A percentile compares a stretch with the other conserved stretches of the same genome.
phyloP scores from a whole-genome alignment of 257 asterid species.

The Nicotiana tomentosiformis region DNA sequence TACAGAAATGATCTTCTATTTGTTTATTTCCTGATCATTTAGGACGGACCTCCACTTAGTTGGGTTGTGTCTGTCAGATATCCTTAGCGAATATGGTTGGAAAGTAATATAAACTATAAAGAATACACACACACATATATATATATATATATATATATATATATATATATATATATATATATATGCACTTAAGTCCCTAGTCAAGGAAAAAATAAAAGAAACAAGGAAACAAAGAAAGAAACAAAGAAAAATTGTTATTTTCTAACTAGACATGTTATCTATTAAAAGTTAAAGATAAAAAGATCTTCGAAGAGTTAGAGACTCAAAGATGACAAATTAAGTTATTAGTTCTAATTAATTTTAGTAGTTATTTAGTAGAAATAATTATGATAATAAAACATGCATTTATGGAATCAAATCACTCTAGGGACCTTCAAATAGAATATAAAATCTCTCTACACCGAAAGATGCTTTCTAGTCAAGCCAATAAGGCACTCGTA shows the following conservation, averaged over 20 bases:
- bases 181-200: not conserved
- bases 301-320: not conserved
- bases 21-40: not conserved
- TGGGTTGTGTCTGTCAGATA: not conserved
- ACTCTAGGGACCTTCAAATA: not conserved
- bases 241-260: not conserved
- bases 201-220: not conserved
- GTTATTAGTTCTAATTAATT: not conserved
- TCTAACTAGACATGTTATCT: not conserved
- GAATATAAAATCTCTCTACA: not conserved
- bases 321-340: slow-evolving; percentile 7
- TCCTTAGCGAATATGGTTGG: not conserved
- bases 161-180: too few species aligned
- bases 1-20: not conserved
- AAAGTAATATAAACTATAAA: not conserved
- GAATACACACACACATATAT: not conserved
- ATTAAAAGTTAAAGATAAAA: not conserved
- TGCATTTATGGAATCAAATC: not conserved
- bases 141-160: too few species aligned
- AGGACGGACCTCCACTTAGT: not conserved
- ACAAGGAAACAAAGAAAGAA: not conserved
- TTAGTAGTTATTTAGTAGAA: not conserved
- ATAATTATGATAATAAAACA: not conserved
- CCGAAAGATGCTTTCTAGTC: slow-evolving; percentile 19
- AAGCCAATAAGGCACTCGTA: slow-evolving; percentile 14